Evolutionary conservation across 257 asterid species (phyloP), one percentile per base, ranked within the genome.

Genomic region (Solanum etuberosum): DNA sequence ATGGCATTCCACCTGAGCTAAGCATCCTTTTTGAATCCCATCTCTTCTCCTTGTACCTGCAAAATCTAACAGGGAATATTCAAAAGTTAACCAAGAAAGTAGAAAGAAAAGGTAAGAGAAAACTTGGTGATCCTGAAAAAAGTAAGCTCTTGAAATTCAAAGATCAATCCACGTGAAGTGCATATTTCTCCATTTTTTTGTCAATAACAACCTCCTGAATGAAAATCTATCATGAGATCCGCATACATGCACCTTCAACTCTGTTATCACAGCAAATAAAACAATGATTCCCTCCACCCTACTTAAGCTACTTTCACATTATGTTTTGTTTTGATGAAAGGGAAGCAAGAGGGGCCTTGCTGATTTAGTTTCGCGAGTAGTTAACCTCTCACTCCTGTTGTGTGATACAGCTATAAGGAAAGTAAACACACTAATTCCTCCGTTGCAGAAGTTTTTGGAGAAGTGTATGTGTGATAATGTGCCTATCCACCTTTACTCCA

Each of bases 1-100:
- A 97, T 25, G 99, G 99, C 99, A 97, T 95, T 89, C 99, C 99
- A 59, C 99, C 99, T 35, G 99, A 95, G 91, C 99, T 91, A 76
- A 97, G 91, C 98, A 97, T 94, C 89, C 90, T 94, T 90, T 88
- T 92, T 61, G 99, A 95, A 86, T 97, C 98, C 99, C 99, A 97
- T 91, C 92, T 94, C 90, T 90, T 95, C 89, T 95, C 99, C 93
- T 93, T 97, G 87, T 92, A 91, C 99, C 99, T 97, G 98, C 90
- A 92, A 88, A 88, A 70, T 91, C 95, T 89, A 92, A 92, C 89
- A 84, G 46, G 83, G 86, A 27, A 88, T 40, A 85, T 91, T 93
- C 91, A 93, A 88, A 88, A 86, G 89, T 87, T 93, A 90, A 91
- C 87, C 93, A 88, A 89, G 92, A 90, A 85, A 38, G 43, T 65